These are phyloP conservation scores for Daldinia bambusicola DNA, from an alignment of 495 filamentous ascomycete genomes.

Conservation along the genomic window DNA sequence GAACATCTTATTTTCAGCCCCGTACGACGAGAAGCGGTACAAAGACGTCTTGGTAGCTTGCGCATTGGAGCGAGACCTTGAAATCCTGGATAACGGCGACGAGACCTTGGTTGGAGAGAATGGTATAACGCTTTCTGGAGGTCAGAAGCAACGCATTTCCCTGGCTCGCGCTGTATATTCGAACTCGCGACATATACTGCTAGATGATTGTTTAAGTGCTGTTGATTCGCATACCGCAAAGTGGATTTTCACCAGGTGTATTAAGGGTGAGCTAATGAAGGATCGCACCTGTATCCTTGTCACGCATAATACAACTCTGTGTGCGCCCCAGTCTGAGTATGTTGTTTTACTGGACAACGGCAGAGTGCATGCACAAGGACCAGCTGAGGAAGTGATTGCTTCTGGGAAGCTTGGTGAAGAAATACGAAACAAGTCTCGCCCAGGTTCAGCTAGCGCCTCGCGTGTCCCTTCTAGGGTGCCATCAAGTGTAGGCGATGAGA, in stretches of 20 bases:
- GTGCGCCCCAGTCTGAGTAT: constrained; percentile 78
- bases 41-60: constrained; percentile 89
- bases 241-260: constrained; percentile 95
- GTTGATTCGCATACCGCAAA: constrained; percentile 99
- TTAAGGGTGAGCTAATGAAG: constrained; percentile 90
- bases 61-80: constrained; percentile 90
- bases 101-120: constrained; percentile 97
- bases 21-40: constrained; percentile 85
- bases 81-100: constrained; percentile 92
- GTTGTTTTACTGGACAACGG: constrained; percentile 92
- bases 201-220: constrained; percentile 96
- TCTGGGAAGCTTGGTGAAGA: constrained; percentile 91
- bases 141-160: constrained; percentile 98
- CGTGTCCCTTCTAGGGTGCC: constrained; percentile 77
- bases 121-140: constrained; percentile 94
- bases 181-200: constrained; percentile 84
- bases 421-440: constrained; percentile 71
- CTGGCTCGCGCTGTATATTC: constrained; percentile 94
- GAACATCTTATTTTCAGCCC: constrained; percentile 92
- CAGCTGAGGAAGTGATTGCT: constrained; percentile 77
- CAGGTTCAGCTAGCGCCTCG: constrained; percentile 72
- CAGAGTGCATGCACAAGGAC: constrained; percentile 77
- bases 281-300: constrained; percentile 92
- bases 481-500: constrained; percentile 70
- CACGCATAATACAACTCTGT: constrained; percentile 92